Evolutionary conservation across 2,329 filamentous ascomycete species (phyloP).

Genomic region (Botrytis medusae): DNA sequence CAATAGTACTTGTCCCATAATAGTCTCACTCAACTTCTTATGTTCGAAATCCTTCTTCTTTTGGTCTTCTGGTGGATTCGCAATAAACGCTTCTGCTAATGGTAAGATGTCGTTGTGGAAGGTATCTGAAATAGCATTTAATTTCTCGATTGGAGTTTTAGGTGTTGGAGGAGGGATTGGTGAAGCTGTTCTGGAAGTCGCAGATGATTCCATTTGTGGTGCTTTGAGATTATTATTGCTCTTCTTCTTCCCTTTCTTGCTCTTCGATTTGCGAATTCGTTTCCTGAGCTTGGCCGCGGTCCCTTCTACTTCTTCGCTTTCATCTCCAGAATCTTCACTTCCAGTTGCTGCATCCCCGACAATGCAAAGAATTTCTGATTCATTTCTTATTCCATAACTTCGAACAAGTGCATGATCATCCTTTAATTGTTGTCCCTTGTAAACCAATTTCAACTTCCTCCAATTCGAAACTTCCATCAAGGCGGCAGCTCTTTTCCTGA

Average conservation of each 20-base stretch:
- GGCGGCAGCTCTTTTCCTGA: slow-evolving; percentile 65
- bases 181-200: slow-evolving; percentile 35
- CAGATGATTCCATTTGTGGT: slow-evolving; percentile 36
- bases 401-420: slow-evolving; percentile 57
- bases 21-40: slow-evolving; percentile 71
- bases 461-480: slow-evolving; percentile 62
- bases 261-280: slow-evolving; percentile 43
- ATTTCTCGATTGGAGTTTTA: slow-evolving; percentile 56
- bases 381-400: slow-evolving; percentile 61
- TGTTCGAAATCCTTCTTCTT: slow-evolving; percentile 74
- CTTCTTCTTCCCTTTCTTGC: slow-evolving; percentile 42
- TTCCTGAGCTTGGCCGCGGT: slow-evolving; percentile 37
- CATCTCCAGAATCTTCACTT: slow-evolving; percentile 46
- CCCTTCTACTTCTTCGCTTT: slow-evolving; percentile 43
- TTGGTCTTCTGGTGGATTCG: slow-evolving; percentile 60
- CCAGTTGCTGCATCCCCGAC: slow-evolving; percentile 53
- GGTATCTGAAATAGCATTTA: slow-evolving; percentile 64
- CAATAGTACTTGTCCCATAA: slow-evolving; percentile 72
- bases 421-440: slow-evolving; percentile 71
- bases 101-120: slow-evolving; percentile 67
- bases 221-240: slow-evolving; percentile 35
- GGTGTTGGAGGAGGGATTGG: slow-evolving; percentile 38
- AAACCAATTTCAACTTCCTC: slow-evolving; percentile 64
- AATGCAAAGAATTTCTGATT: slow-evolving; percentile 60
- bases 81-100: slow-evolving; percentile 60